These are phyloP conservation scores for Marsdenia floribunda DNA, from an alignment of 257 asterid species.

Conservation along the genomic window DNA sequence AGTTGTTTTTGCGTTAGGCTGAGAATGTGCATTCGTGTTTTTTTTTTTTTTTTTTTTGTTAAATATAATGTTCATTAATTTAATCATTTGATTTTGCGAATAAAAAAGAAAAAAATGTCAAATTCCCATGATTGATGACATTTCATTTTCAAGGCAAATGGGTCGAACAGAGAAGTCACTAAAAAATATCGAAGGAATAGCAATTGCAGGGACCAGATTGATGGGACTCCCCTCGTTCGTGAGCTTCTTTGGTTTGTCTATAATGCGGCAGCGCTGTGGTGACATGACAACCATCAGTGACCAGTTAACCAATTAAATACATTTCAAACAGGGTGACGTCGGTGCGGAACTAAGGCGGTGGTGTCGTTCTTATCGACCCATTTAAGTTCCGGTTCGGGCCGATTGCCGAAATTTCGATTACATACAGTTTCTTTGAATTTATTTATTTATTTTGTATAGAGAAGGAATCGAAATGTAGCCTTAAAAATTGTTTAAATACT, in stretches of 20 bases:
- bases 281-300: neutral
- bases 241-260: no score
- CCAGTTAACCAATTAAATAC: no score
- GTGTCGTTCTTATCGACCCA: neutral
- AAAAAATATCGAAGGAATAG: neutral
- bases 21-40: no score
- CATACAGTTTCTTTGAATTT: neutral
- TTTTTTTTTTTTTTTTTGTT: no score
- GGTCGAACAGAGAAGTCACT: neutral
- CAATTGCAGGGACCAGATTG: neutral
- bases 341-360: no score
- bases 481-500: no score
- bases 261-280: no score
- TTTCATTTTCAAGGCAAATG: neutral
- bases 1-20: neutral
- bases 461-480: no score
- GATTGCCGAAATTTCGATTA: neutral
- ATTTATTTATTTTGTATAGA: no score
- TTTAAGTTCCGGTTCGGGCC: neutral
- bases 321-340: no score
- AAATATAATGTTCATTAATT: no score
- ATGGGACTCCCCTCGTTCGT: no score
- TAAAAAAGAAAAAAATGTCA: constrained; percentile 14
- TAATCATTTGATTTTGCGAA: neutral
- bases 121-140: constrained; percentile 17